Evolutionary conservation across 352 stramenopile genomes (phyloP).

Genomic region (Phytophthora meadii): DNA sequence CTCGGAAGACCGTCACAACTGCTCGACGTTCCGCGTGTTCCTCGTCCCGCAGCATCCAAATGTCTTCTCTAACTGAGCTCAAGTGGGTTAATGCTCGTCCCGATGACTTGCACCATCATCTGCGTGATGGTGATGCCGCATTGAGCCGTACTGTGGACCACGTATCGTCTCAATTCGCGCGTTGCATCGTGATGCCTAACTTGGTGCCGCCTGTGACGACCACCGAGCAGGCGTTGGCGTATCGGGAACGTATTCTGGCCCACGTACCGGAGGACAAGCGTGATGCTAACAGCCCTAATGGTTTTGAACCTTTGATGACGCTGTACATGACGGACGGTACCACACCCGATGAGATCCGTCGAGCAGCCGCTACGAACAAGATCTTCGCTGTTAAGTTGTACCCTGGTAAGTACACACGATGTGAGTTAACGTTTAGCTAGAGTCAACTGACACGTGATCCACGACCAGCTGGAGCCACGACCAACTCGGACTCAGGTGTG

Average conservation of each 20-base stretch:
- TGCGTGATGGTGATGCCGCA: constrained; percentile 91
- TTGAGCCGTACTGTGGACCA: constrained; percentile 84
- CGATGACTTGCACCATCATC: constrained; percentile 99
- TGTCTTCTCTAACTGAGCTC: constrained; percentile 37
- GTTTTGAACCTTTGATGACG: constrained; percentile 96
- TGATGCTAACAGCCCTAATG: constrained; percentile 19
- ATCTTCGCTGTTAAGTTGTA: constrained; percentile 99
- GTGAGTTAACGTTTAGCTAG: no score
- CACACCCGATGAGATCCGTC: constrained; percentile 95
- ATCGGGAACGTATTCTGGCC: constrained; percentile 95
- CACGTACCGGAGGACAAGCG: constrained; percentile 73
- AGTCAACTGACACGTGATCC: no score
- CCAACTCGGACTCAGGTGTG: constrained; percentile 98
- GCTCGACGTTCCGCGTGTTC: constrained; percentile 1
- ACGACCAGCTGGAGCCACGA: constrained; percentile 93
- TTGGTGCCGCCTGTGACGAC: constrained; percentile 97
- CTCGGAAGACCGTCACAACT: constrained; percentile 20
- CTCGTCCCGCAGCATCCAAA: constrained; percentile 10
- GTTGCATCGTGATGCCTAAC: constrained; percentile 99
- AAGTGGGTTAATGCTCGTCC: constrained; percentile 61
- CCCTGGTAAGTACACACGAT: constrained; percentile 63
- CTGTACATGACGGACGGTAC: constrained; percentile 99
- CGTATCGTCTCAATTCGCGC: constrained; percentile 84
- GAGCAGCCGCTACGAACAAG: constrained; percentile 86
- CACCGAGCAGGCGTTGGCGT: constrained; percentile 94